Base-by-base conservation (phyloP, 805 yeast species). In the Metschnikowia rubicola region DNA sequence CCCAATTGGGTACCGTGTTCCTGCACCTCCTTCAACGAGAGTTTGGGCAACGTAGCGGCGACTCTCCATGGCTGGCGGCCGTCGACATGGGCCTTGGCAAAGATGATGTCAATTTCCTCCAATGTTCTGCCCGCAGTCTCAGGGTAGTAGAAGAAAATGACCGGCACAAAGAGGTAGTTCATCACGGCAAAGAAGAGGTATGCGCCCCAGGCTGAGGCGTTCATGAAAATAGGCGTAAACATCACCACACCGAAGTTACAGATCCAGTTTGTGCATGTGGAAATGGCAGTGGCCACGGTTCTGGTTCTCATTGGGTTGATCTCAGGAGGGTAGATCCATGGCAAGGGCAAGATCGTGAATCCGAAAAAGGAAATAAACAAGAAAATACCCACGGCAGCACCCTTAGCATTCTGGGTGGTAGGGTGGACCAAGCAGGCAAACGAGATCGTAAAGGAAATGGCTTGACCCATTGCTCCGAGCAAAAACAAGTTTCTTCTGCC, bases 1-100 rank as follows among this genome's bases (percentile, higher is more conserved):
- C 88, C 88, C 49, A 83, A 72, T 40, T 72, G 77, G 53, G 63
- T 67, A 58, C 82, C 84, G 56, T 83, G 83, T 43, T 68, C 77
- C 63, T 81, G 86, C 55, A 84, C 75, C 64, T 83, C 83, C 48
- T 70, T 67, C 51, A 64, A 64, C n/a, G 77, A 61, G 49, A 85
- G 71, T 62, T 75, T 77, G 35, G 88, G 88, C 74, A 84, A 58
- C 46, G 74, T 68, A 35, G 75, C 71, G 42, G 90, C 90, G 40
- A 85, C 84, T 63, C 79, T 73, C 77, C 74, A 84, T 31, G 84
- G 79, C 52, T 73, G 76, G 54, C 74, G 75, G 41, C 75, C 74
- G 51, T 85, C 90, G 39, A 66, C 73, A 54, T 75, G 65, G 8
- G 86, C 78, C 67, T 78, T 80, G 59, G 87, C 86, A 53, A 72